Evolutionary conservation across 2,329 filamentous ascomycete species (phyloP), one percentile per base, ranked within the genome.

Genomic region (Phoma sp.): DNA sequence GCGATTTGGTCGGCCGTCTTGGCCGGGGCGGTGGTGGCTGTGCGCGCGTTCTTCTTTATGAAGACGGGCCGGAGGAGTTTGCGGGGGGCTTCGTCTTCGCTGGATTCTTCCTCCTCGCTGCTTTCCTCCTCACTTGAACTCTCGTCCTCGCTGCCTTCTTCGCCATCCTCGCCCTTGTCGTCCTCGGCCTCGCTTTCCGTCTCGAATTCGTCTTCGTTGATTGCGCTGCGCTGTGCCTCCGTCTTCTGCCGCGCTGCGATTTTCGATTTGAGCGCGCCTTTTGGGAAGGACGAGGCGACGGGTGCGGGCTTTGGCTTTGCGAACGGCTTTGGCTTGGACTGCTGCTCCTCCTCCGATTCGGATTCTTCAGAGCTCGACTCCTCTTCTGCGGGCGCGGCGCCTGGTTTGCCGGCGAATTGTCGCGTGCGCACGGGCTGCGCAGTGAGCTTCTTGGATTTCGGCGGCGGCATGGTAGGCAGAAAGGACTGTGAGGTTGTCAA

Each of bases 321-420:
- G 14, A 61, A 69, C 7, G 66, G 60, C 54, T 67, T 71, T n/a
- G 62, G 60, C 49, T 72, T 65, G 54, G 90, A 84, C 52, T 63
- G 61, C 23, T 77, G 73, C 40, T 83, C 79, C 9, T 79, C 78
- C 20, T 82, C 81, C 1, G 82, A 80, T 17, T 80, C 80, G 6
- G 82, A 79, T 36, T 84, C 81, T 12, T 76, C 74, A 20, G 75
- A 76, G 47, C 61, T 68, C 5, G 76, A 77, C 15, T 51, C 57
- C 28, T 74, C 73, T 56, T 80, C 81, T 18, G 59, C 57, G 52
- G 70, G 67, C 5, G 59, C 60, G 56, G 80, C 82, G 7, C 79
- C 83, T 14, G 88, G 81, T 75, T 97, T 98, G 62, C 95, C 93
- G 14, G 93, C 89, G 53, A 92, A 87, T 68, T 97, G 90, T 52